These are phyloP conservation scores for Sphagnurus paluster DNA, from an alignment of 1,284 basidiomycete species.

Conservation along the genomic window DNA sequence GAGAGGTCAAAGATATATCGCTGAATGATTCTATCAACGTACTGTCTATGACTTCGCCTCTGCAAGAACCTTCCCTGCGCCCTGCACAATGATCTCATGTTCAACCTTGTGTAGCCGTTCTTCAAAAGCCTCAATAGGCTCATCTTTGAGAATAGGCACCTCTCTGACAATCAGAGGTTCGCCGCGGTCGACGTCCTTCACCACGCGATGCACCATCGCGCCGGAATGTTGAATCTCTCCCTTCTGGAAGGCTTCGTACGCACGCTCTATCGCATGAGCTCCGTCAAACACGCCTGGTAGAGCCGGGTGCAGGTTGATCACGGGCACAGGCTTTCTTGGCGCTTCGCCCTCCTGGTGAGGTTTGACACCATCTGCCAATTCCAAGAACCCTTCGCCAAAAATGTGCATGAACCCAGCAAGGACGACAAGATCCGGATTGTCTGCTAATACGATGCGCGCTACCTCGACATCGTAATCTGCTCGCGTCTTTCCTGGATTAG, in stretches of 20 bases:
- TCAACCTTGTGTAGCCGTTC: slow-evolving; percentile 81
- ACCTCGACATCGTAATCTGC: slow-evolving; percentile 88
- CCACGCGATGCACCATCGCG: slow-evolving; percentile 93
- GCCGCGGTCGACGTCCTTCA: slow-evolving; percentile 92
- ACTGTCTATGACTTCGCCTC: slow-evolving; percentile 1
- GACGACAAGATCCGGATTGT: slow-evolving; percentile 83
- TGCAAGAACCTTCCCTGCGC: slow-evolving; percentile 69
- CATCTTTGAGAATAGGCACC: slow-evolving; percentile 74
- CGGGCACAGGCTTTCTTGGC: slow-evolving; percentile 50
- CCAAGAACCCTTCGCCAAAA: slow-evolving; percentile 42
- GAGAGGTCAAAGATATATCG: background rate
- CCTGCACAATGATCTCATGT: slow-evolving; percentile 92
- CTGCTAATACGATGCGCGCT: slow-evolving; percentile 66
- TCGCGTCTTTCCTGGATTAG: slow-evolving; percentile 72
- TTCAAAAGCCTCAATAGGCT: slow-evolving; percentile 77
- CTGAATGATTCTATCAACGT: background rate
- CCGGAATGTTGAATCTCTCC: slow-evolving; percentile 82
- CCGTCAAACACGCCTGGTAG: slow-evolving; percentile 95
- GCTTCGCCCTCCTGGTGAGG: slow-evolving; percentile 31
- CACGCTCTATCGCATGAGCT: slow-evolving; percentile 85
- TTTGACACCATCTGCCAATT: slow-evolving; percentile 46
- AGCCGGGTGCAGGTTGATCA: slow-evolving; percentile 97
- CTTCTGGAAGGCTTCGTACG: slow-evolving; percentile 84
- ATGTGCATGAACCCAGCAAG: slow-evolving; percentile 98
- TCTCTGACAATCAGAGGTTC: slow-evolving; percentile 83